Evolutionary conservation across 257 asterid genomes (phyloP).

Genomic region (Coffea eugenioides): DNA sequence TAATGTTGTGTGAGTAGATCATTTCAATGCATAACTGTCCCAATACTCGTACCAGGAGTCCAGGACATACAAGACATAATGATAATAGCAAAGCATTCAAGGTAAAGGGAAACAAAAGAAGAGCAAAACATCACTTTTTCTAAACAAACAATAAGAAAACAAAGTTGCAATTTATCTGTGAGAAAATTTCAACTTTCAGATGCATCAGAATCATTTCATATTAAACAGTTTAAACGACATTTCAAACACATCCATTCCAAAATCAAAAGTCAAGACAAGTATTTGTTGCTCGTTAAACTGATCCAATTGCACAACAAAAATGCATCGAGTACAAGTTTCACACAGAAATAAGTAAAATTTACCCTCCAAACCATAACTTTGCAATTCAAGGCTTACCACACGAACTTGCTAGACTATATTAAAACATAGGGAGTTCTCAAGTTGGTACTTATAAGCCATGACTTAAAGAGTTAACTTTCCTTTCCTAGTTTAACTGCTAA

Average conservation of each 20-base stretch:
- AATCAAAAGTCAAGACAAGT: background rate
- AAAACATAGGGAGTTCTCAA: background rate
- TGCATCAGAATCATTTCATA: background rate
- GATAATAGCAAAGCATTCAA: background rate
- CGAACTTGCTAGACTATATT: background rate
- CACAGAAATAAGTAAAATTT: background rate
- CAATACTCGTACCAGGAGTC: background rate
- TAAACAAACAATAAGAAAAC: background rate
- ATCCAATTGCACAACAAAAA: background rate
- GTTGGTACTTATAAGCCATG: background rate
- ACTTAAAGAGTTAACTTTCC: too few species aligned
- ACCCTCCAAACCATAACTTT: background rate
- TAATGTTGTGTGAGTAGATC: background rate
- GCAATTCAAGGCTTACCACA: background rate
- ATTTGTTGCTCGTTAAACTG: background rate
- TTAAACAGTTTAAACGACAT: background rate
- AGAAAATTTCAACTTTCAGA: background rate
- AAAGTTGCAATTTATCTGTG: too few species aligned
- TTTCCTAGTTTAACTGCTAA: background rate
- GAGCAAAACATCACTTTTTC: background rate
- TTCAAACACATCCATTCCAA: background rate
- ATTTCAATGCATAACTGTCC: too few species aligned
- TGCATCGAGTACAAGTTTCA: background rate
- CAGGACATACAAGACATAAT: background rate
- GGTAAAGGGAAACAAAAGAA: background rate